Conservation (phyloP, 495 filamentous ascomycete genomes). For the Annulohypoxylon moriforme region DNA sequence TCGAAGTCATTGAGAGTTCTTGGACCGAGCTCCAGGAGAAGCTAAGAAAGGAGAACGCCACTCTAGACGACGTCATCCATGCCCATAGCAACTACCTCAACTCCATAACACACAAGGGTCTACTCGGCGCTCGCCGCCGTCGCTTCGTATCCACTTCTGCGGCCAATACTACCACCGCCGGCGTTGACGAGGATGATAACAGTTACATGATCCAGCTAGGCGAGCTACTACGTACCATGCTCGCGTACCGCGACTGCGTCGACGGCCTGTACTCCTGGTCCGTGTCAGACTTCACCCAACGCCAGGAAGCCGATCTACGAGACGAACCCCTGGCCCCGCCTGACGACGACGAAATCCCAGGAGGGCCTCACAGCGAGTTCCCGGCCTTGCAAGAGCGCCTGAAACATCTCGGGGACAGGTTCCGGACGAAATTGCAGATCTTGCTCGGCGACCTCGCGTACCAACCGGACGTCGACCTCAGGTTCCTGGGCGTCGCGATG, state of each 20-base stretch:
- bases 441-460: conserved; percentile 90
- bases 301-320: conserved; percentile 83
- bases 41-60: conserved; percentile 82
- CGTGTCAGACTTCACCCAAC: conserved; percentile 89
- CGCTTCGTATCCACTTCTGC: conserved; percentile 54
- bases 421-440: conserved; percentile 77
- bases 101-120: conserved; percentile 94
- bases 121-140: conserved; percentile 75
- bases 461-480: conserved; percentile 95
- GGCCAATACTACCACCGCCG: conserved; percentile 43
- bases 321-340: conserved; percentile 71
- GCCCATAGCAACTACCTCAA: conserved; percentile 93
- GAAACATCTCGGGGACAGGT: conserved; percentile 74
- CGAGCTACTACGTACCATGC: conserved; percentile 93
- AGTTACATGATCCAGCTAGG: conserved; percentile 92
- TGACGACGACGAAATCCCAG: conserved; percentile 35
- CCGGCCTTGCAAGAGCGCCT: conserved; percentile 79
- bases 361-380: conserved; percentile 67
- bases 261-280: conserved; percentile 95
- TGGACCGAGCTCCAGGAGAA: conserved; percentile 89
- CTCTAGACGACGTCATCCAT: conserved; percentile 92
- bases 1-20: conserved; percentile 95
- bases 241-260: conserved; percentile 91
- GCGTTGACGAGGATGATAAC: conserved; percentile 69
- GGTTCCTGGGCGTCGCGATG: conserved; percentile 95